Conservation (phyloP, 2,329 filamentous ascomycete genomes). For the Orbilia oligospora region DNA sequence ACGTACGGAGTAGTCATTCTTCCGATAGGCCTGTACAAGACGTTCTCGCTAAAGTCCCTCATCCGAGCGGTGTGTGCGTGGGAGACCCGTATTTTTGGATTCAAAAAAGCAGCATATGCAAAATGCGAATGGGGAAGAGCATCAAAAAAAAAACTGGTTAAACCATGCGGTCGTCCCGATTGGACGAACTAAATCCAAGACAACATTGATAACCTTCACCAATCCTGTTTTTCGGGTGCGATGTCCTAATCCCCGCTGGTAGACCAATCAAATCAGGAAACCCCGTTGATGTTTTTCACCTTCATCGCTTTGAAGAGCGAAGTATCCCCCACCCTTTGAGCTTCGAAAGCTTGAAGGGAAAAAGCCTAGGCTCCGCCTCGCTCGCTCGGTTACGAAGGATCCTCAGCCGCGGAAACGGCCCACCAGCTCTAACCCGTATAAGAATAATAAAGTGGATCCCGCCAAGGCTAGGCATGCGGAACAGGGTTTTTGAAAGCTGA, state of each 20-base stretch:
- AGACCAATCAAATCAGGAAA: neutral
- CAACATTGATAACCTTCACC: neutral
- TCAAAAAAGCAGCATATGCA: too few species aligned
- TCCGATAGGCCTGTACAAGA: neutral
- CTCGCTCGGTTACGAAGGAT: conserved; percentile 53
- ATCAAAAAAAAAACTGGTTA: neutral
- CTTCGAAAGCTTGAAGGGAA: conserved; percentile 12
- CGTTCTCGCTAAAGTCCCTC: conserved; percentile 31
- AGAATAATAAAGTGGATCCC: conserved; percentile 17
- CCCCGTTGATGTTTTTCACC: neutral
- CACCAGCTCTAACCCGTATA: conserved; percentile 28
- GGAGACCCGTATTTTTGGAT: conserved; percentile 22
- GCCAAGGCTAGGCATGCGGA: conserved; percentile 42
- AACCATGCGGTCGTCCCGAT: neutral
- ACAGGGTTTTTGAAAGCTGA: conserved; percentile 44
- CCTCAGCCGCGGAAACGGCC: conserved; percentile 57
- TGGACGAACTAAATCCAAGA: conserved; percentile 6
- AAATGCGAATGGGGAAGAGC: neutral
- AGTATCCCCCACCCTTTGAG: conserved; percentile 2
- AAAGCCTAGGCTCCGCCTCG: conserved; percentile 48
- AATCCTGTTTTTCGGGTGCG: conserved; percentile 4
- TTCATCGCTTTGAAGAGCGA: neutral
- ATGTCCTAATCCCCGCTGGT: neutral
- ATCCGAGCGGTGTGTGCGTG: conserved; percentile 32
- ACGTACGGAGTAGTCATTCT: neutral